These are phyloP conservation scores for Lentinula guzmanii DNA, from an alignment of 768 basidiomycete species.

Conservation along the genomic window DNA sequence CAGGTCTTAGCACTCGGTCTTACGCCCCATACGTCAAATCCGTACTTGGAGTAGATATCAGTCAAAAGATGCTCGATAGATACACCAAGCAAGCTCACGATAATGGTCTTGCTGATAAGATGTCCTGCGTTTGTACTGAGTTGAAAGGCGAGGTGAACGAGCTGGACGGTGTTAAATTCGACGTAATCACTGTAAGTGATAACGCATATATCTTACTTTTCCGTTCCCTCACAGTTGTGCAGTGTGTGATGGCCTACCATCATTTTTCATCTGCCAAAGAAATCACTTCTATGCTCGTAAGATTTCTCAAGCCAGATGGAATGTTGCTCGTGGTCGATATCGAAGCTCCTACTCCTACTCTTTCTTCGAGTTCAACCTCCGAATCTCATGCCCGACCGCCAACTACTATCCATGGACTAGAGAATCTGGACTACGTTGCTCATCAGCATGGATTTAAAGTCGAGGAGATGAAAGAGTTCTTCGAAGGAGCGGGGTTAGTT, in stretches of 20 bases:
- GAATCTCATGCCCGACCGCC: too few relatives aligned
- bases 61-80: slow-evolving; percentile 59
- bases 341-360: slow-evolving; percentile 5
- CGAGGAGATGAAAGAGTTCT: slow-evolving; percentile 39
- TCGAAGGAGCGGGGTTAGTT: slow-evolving; percentile 47
- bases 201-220: neutral
- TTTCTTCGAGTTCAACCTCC: too few relatives aligned
- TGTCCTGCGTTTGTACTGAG: slow-evolving; percentile 53
- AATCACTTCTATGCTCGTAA: slow-evolving; percentile 46
- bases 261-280: slow-evolving; percentile 30
- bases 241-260: slow-evolving; percentile 34
- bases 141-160: slow-evolving; percentile 42
- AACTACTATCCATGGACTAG: slow-evolving; percentile 20
- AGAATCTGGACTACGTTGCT: slow-evolving; percentile 37
- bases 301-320: slow-evolving; percentile 59
- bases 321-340: slow-evolving; percentile 53
- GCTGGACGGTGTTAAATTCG: slow-evolving; percentile 52
- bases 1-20: slow-evolving; percentile 13
- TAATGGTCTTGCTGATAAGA: slow-evolving; percentile 65
- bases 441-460: slow-evolving; percentile 51
- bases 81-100: slow-evolving; percentile 55
- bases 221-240: neutral
- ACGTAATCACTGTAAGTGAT: slow-evolving; percentile 60
- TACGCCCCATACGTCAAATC: slow-evolving; percentile 51
- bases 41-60: slow-evolving; percentile 74